Conservation (phyloP, 805 yeast genomes). For the Myxozyma lipomycoides region DNA sequence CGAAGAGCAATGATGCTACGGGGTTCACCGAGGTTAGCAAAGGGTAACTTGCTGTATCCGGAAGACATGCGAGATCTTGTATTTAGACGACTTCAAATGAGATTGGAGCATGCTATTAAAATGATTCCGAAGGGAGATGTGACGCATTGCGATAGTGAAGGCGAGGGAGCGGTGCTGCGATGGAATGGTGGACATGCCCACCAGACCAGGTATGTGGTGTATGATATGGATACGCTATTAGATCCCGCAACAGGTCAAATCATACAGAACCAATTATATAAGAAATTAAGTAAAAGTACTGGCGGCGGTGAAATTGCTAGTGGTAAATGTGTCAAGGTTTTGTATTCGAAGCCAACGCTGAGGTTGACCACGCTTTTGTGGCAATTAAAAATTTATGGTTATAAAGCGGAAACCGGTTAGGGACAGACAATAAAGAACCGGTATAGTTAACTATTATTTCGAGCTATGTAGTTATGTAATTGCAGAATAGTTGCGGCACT, state of each 20-base stretch:
- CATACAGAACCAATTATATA: too few species aligned
- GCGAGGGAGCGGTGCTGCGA: background rate
- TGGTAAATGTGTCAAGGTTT: background rate
- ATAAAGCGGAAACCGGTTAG: too few species aligned
- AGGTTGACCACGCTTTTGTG: background rate
- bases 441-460: too few species aligned
- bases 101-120: background rate
- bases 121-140: background rate
- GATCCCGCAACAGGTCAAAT: background rate
- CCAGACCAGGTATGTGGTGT: background rate
- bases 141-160: background rate
- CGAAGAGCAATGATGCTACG: background rate
- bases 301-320: background rate
- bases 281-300: background rate
- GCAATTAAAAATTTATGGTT: background rate
- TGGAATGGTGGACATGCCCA: background rate
- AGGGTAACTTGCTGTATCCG: background rate
- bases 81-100: background rate
- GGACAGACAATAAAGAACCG: too few species aligned
- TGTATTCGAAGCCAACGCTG: background rate
- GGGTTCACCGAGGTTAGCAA: background rate
- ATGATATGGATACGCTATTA: background rate
- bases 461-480: too few species aligned
- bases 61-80: background rate
- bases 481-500: too few species aligned